Evolutionary conservation across 2,329 filamentous ascomycete genomes (phyloP).

Genomic region (Elsinoe ampelina): DNA sequence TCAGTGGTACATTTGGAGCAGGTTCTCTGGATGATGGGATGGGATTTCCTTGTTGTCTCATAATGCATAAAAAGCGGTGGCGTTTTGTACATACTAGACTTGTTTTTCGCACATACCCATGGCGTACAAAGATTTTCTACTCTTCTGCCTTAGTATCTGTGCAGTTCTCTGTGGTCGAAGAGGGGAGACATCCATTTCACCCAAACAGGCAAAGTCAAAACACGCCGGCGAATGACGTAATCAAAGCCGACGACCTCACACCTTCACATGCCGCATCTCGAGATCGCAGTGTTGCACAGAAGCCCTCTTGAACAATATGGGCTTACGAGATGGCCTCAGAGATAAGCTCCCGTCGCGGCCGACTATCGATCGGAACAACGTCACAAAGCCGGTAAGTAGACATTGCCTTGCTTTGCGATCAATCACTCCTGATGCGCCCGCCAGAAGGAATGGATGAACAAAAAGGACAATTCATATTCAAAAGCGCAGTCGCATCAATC

Average conservation of each 20-base stretch:
- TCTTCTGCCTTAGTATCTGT: too few relatives aligned
- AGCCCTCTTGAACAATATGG: not conserved
- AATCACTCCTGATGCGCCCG: constrained; percentile 11
- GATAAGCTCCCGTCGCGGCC: constrained; percentile 20
- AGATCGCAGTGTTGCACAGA: not conserved
- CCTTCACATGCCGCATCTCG: not conserved
- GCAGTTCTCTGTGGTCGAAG: too few relatives aligned
- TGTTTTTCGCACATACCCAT: constrained; percentile 5
- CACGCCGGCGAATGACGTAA: constrained; percentile 1
- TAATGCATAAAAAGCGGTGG: not conserved
- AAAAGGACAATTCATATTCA: constrained; percentile 30
- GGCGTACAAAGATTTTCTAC: too few relatives aligned
- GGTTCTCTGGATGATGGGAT: too few relatives aligned
- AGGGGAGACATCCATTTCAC: not conserved
- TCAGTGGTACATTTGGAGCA: not conserved
- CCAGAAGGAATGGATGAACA: constrained; percentile 52
- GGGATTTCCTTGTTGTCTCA: not conserved
- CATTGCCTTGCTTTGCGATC: too few relatives aligned
- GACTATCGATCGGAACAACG: constrained; percentile 44
- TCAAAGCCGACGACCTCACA: not conserved
- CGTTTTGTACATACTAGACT: constrained; percentile 9
- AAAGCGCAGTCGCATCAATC: constrained; percentile 44
- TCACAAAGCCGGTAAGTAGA: constrained; percentile 45
- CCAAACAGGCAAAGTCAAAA: not conserved
- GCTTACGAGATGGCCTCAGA: constrained; percentile 28